Percentiles rank a stretch among this genome's conserved stretches.
phyloP scores from a whole-genome alignment of 2,329 filamentous ascomycete species.

The Colletotrichum sansevieriae region DNA sequence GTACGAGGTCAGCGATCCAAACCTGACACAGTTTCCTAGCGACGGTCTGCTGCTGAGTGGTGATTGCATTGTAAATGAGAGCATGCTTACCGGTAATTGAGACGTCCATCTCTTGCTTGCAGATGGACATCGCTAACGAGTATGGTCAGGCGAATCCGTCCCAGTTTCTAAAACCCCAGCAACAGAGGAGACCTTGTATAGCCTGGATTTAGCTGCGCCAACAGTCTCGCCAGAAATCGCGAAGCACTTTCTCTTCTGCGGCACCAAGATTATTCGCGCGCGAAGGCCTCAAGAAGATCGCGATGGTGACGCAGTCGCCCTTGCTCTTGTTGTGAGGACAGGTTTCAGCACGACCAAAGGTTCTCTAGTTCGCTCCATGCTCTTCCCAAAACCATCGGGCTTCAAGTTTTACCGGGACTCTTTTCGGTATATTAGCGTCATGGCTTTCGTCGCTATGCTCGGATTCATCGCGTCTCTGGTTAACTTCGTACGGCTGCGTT shows the following conservation, averaged over 20 bases:
- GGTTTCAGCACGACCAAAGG: constrained; percentile 99
- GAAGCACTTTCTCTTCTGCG: constrained; percentile 91
- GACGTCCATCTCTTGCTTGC: neutral
- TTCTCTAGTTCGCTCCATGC: constrained; percentile 94
- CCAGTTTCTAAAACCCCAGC: constrained; percentile 93
- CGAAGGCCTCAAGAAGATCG: constrained; percentile 87
- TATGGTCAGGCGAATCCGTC: constrained; percentile 81
- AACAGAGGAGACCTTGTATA: constrained; percentile 81
- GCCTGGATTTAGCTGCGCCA: constrained; percentile 83
- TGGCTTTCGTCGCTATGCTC: constrained; percentile 86
- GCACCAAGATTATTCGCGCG: constrained; percentile 94
- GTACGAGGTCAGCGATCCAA: constrained; percentile 96
- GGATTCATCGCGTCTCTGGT: constrained; percentile 93
- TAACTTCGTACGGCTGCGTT: constrained; percentile 88
- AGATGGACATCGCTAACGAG: constrained; percentile 17
- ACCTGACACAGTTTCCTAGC: constrained; percentile 87
- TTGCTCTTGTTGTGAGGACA: constrained; percentile 92
- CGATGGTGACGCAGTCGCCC: constrained; percentile 88
- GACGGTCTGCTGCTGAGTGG: constrained; percentile 92
- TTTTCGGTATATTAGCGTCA: constrained; percentile 97
- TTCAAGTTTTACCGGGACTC: constrained; percentile 99
- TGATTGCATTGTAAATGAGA: constrained; percentile 98
- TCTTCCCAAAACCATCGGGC: constrained; percentile 97
- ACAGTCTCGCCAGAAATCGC: constrained; percentile 87
- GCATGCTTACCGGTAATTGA: constrained; percentile 84